phyloP scores from a whole-genome alignment of 2,329 filamentous ascomycete species.

The Penicillium polonicum region DNA sequence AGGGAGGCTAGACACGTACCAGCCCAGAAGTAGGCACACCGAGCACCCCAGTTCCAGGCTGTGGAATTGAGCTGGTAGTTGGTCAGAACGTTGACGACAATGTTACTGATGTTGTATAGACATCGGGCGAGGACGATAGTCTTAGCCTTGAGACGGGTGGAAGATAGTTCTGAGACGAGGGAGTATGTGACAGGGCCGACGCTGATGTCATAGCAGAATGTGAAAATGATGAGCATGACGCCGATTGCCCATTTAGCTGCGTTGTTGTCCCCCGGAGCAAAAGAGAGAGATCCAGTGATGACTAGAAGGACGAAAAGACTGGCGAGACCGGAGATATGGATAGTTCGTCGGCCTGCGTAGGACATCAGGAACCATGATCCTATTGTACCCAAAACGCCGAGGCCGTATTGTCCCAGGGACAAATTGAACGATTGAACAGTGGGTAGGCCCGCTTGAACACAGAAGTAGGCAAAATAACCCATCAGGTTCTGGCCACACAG shows the following conservation, averaged over 20 bases:
- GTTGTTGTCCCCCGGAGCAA: constrained; percentile 27
- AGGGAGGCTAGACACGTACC: constrained; percentile 34
- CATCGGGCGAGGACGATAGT: constrained; percentile 54
- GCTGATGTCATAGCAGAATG: constrained; percentile 53
- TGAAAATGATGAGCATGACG: constrained; percentile 47
- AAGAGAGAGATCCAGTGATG: constrained; percentile 30
- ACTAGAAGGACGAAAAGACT: constrained; percentile 29
- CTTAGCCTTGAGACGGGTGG: constrained; percentile 54
- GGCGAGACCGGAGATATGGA: constrained; percentile 36
- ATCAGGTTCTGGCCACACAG: constrained; percentile 61
- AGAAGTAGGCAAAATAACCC: constrained; percentile 60
- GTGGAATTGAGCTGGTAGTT: constrained; percentile 35
- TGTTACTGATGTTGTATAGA: constrained; percentile 50
- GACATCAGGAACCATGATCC: constrained; percentile 52
- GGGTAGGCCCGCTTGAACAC: constrained; percentile 44
- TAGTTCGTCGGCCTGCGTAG: constrained; percentile 40
- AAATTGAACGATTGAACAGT: constrained; percentile 24
- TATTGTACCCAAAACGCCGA: constrained; percentile 54
- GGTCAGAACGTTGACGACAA: constrained; percentile 42
- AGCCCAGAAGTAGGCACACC: constrained; percentile 45
- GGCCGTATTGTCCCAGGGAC: constrained; percentile 43
- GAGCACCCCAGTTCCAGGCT: constrained; percentile 40
- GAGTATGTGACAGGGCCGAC: constrained; percentile 56
- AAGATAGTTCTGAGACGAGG: constrained; percentile 53
- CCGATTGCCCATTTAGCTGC: constrained; percentile 43